Conservation (phyloP, 2,329 filamentous ascomycete genomes). For the Zopfia rhizophila region DNA sequence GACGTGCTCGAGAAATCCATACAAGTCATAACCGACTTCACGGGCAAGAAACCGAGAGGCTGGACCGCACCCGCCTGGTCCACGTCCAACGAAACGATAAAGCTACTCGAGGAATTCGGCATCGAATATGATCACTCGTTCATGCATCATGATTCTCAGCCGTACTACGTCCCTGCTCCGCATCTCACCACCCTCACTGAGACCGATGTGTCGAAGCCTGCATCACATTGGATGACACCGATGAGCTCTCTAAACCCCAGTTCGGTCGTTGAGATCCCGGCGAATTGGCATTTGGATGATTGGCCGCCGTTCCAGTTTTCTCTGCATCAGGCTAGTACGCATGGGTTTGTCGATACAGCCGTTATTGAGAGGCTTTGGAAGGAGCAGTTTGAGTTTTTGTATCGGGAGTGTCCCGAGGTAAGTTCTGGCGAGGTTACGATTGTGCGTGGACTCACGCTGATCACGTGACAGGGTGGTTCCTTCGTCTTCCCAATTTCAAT, state of each 20-base stretch:
- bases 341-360: constrained; percentile 57
- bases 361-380: constrained; percentile 57
- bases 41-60: constrained; percentile 54
- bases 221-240: constrained; percentile 52
- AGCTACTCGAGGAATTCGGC: constrained; percentile 54
- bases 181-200: constrained; percentile 56
- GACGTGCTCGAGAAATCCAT: constrained; percentile 53
- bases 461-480: too few species aligned
- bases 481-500: constrained; percentile 61
- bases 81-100: constrained; percentile 50
- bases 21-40: constrained; percentile 50
- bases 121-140: constrained; percentile 64
- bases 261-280: constrained; percentile 57
- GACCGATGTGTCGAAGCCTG: constrained; percentile 43
- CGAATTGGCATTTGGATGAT: constrained; percentile 63
- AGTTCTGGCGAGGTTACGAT: too few species aligned
- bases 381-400: constrained; percentile 59
- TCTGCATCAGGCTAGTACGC: constrained; percentile 64
- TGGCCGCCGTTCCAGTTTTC: constrained; percentile 57
- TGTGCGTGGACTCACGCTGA: too few species aligned
- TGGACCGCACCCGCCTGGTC: constrained; percentile 59
- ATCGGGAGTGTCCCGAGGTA: constrained; percentile 50
- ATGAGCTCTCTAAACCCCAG: constrained; percentile 44
- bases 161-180: constrained; percentile 47
- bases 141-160: constrained; percentile 61